Conservation (phyloP, 352 stramenopile species). For the Pythium brachiatum region DNA sequence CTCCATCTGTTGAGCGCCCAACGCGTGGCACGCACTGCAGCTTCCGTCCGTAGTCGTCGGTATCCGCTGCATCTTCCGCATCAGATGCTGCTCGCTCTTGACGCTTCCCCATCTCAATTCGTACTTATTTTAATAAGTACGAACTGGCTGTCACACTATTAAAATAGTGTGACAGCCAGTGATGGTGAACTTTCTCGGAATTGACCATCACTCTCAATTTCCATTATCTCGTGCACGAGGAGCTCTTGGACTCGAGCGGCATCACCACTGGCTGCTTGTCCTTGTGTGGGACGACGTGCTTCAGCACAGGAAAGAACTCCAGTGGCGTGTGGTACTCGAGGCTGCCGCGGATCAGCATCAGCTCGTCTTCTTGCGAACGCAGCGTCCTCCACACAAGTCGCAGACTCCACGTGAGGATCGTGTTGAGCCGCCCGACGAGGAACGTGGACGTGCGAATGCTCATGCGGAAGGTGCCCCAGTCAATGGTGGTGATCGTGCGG, state of each 20-base stretch:
- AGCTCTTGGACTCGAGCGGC: neutral
- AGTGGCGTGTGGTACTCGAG: constrained; percentile 24
- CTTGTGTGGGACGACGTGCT: neutral
- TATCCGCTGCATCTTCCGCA: neutral
- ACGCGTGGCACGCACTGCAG: neutral
- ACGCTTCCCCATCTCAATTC: neutral
- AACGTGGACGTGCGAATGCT: constrained; percentile 19
- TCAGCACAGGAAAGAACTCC: constrained; percentile 11
- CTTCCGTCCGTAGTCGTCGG: neutral
- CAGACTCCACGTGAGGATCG: constrained; percentile 20
- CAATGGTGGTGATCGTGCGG: constrained; percentile 5
- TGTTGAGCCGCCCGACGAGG: constrained; percentile 13
- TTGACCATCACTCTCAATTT: neutral
- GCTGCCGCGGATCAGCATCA: constrained; percentile 14
- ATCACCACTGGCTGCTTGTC: neutral
- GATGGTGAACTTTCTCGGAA: neutral
- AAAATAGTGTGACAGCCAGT: too few species aligned
- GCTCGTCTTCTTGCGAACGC: constrained; percentile 13
- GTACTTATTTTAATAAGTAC: neutral
- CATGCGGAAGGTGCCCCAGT: constrained; percentile 12
- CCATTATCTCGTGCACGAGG: neutral
- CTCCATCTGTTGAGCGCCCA: neutral
- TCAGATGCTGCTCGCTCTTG: neutral
- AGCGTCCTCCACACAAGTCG: constrained; percentile 17
- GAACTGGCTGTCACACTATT: too few species aligned